Base-by-base conservation (phyloP, 345 rosid species). In the Populus simonii region DNA sequence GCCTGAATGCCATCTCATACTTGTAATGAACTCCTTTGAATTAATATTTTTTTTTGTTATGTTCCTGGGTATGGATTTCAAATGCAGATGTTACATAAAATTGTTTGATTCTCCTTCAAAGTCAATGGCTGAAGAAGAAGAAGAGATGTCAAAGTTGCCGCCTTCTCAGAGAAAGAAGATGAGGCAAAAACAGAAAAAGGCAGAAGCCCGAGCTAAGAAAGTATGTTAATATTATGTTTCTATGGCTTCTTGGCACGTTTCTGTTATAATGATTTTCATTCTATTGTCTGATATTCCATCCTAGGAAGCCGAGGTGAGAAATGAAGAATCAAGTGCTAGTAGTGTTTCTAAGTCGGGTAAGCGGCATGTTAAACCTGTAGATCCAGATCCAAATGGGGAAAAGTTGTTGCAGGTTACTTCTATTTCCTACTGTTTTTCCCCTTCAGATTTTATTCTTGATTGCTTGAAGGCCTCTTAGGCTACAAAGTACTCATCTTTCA, bases 161-260 rank as follows among this genome's bases (percentile, higher is more conserved):
- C 94, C 97, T 74, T 88, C 97, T 71, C 98, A 94, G 84, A 96
- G 92, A 81, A 96, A 92, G 93, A 96, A 96, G 86, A 77, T 92
- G 83, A 91, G 89, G 88, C 91, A 88, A 76, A 96, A 94, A 82
- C 98, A 92, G 84, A 90, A 89, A 71, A 96, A 94, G 85, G 96
- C 98, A 57, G 98, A 94, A 88, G 97, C 97, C 77, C 90, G 98
- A 77, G 98, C 98, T 76, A 96, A 92, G 92, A 96, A 92, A 86
- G 98, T 92, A 80, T 71, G 87, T 61, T 71, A 39, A 43, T 63
- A 59, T n/a, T 59, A 9, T n/a, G 65, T 75, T 72, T 43, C 25
- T 25, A 3, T 73, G 59, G 67, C 41, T 73, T 81, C 38, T 67
- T 9, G 72, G 63, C 45, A 71, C n/a, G 11, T n/a, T 12, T 77